Evolutionary conservation across 257 asterid genomes (phyloP), one percentile per base, ranked within the genome.

Genomic region (Eustoma russellianum): DNA sequence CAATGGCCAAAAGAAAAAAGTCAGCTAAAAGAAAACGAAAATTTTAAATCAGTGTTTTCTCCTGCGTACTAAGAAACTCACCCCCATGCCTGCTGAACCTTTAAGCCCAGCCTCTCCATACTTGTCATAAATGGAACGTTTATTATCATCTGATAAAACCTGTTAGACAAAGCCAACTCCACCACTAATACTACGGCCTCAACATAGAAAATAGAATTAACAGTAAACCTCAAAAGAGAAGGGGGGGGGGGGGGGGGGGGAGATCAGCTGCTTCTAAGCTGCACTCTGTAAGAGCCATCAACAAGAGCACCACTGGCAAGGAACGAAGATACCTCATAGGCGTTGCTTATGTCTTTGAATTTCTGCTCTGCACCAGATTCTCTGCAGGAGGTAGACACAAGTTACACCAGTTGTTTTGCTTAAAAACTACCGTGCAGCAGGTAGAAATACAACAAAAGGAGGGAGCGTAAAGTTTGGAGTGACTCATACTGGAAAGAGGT

Each of bases 31-130:
- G 5, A 49, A 1, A 46, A 33, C 28, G 48, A 60, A 28, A 33
- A 49, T 33, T 12, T 13, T 56, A 46, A 13, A 10, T 50, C 24
- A 46, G 24, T 43, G 44, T 48, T 38, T 35, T 28, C 13, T 11
- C 13, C 9, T 38, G 43, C 43, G 34, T 15, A 57, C 19, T 34
- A 63, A 57, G 61, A 63, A 63, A 76, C 95, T 88, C 76, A 92
- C 99, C 92, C 97, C 97, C 62, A 35, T 69, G 70, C 95, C 98
- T 73, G 72, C 53, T 52, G 95, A 81, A 45, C 97, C 97, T 73
- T 92, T 88, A 57, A 92, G 93, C 65, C 98, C 98, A n/a, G 97
- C 97, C 82, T 92, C 98, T 43, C 98, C 98, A 56, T 92, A 92
- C 60, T 45, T 85, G 73, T 92, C 97, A 52, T 92, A 92, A 56